Evolutionary conservation across 1,284 basidiomycete species (phyloP).

Genomic region (Rhodotorula mucilaginosa): DNA sequence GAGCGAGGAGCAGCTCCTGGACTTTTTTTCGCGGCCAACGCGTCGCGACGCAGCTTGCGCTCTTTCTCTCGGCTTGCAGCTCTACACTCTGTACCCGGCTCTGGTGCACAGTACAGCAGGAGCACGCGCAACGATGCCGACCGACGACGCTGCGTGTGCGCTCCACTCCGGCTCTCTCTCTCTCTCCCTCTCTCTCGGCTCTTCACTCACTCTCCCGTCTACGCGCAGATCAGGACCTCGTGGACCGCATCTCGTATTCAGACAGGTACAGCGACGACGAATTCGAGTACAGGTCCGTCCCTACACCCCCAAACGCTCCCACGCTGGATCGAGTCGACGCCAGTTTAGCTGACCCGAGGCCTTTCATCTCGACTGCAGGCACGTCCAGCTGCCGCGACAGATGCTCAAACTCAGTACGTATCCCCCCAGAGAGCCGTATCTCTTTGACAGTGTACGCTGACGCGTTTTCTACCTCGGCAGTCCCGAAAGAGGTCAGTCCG

Average conservation of each 20-base stretch:
- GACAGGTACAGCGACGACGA: slow-evolving; percentile 29
- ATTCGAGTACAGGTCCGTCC: slow-evolving; percentile 19
- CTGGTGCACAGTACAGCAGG: background rate
- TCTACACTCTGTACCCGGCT: too few relatives aligned
- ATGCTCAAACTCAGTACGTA: slow-evolving; percentile 39
- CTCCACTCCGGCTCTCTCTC: background rate
- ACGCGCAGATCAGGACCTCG: slow-evolving; percentile 24
- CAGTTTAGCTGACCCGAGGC: too few relatives aligned
- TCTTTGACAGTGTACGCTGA: background rate
- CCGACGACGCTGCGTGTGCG: slow-evolving; percentile 16
- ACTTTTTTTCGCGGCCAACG: background rate
- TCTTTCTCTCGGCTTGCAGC: background rate
- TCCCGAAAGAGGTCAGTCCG: slow-evolving; percentile 29
- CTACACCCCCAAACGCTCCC: too few relatives aligned
- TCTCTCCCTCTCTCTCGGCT: background rate
- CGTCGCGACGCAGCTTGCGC: background rate
- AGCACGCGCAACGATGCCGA: slow-evolving; percentile 10
- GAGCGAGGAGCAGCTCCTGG: background rate
- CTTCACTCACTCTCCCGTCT: background rate
- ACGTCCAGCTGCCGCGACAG: slow-evolving; percentile 29
- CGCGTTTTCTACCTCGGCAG: slow-evolving; percentile 5
- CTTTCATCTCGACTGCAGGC: background rate
- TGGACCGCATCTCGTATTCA: slow-evolving; percentile 21
- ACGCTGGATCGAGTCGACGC: too few relatives aligned
- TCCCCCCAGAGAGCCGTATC: too few relatives aligned